Base-by-base conservation (phyloP, 108 stramenopile species). In the Nitzschia sp. region DNA sequence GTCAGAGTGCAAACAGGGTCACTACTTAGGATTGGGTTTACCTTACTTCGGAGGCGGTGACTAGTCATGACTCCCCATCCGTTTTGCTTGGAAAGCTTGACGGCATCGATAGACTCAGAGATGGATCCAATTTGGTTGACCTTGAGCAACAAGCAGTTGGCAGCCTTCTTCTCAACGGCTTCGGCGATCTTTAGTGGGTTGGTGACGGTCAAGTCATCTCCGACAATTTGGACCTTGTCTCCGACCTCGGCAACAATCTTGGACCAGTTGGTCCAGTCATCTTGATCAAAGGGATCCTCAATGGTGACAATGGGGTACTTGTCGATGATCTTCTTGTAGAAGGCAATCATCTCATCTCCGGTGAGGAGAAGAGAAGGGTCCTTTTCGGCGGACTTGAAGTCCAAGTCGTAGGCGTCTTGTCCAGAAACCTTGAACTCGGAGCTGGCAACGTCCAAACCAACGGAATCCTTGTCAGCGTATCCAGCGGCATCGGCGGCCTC, bases 31-130 rank as follows among this genome's bases (percentile, higher is more conserved):
- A n/a, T n/a, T n/a, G n/a, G n/a, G n/a, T n/a, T n/a, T n/a, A n/a
- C n/a, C n/a, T n/a, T n/a, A n/a, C n/a, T n/a, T n/a, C n/a, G n/a
- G n/a, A n/a, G n/a, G 60, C 99, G 85, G 81, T 99, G 99, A 62
- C 93, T 94, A 44, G 95, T 96, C 99, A 99, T 99, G 74, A 99
- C 97, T 63, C 99, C 99, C 99, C 99, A 99, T 67, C 98, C 99
- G 59, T 85, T 91, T 74, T 95, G 91, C 84, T 99, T 98, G 62
- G 97, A 91, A 55, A 97, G 82, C 81, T 94, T 96, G 65, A 98
- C 99, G 64, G 99, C 99, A 71, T 94, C 93, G 72, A 99, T 99
- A 48, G 92, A 91, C 82, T 99, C 99, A 56, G 97, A 93, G 72
- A 99, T 95, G 72, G 95, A 92, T 70, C 99, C 99, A 69, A 99